Conservation (phyloP, 805 yeast genomes). For the Kluyveromyces starmeri region DNA sequence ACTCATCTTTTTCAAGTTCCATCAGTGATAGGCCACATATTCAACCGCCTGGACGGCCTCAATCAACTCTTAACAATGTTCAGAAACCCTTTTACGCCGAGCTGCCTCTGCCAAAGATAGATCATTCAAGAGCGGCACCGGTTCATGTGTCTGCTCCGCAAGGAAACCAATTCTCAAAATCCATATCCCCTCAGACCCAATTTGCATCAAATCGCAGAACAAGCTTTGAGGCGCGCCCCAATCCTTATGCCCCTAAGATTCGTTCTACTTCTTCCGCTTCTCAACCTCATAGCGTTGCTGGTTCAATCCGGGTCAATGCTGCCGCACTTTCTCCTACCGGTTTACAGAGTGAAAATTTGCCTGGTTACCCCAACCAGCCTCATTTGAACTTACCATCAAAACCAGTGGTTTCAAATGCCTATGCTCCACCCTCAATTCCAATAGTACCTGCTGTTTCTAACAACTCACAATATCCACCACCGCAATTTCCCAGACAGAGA, state of each 20-base stretch:
- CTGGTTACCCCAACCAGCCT: too few species aligned
- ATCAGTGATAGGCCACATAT: background rate
- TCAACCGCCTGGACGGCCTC: background rate
- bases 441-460: background rate
- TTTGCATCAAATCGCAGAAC: background rate
- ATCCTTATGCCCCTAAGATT: conserved; percentile 5
- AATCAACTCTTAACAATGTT: background rate
- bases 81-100: conserved; percentile 5
- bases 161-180: background rate
- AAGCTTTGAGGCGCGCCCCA: background rate
- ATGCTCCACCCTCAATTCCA: conserved; percentile 1
- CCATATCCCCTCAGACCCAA: background rate
- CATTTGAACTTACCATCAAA: too few species aligned
- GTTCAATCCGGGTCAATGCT: too few species aligned
- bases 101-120: conserved; percentile 1
- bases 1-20: conserved; percentile 5
- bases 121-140: conserved; percentile 3
- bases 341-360: too few species aligned
- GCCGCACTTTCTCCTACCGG: too few species aligned
- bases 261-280: too few species aligned
- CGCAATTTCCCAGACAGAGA: conserved; percentile 12
- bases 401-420: too few species aligned
- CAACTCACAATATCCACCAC: background rate
- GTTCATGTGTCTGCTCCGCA: conserved; percentile 3
- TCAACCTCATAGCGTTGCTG: too few species aligned